Evolutionary conservation across 2,329 filamentous ascomycete species (phyloP), one percentile per base, ranked within the genome.

Genomic region (Colletotrichum orchidophilum): DNA sequence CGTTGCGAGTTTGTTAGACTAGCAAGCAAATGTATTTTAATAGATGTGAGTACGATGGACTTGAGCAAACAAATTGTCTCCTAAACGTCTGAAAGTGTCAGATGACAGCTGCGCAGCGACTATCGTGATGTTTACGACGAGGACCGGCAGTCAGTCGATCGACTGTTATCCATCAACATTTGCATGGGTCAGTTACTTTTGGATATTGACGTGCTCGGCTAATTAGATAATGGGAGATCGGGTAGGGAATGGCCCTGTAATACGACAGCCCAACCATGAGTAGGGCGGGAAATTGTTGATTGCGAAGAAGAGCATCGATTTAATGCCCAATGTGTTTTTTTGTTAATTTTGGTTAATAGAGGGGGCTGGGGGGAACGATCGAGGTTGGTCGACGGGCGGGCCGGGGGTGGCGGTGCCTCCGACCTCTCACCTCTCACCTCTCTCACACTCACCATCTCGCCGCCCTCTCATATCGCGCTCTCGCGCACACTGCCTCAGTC

Each of bases 1-100:
- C 27, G 65, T 46, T 54, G 54, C 59, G 65, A 73, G 55, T 66
- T 70, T 73, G 66, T 69, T 66, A 73, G 60, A 74, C 55, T 67
- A 73, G 72, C 67, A 73, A 66, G 65, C 68, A 63, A 62, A 75
- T 83, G 81, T 83, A 82, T 78, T 82, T 75, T 83, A 83, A 82
- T 83, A 83, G 81, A 83, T 75, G 77, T 76, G 78, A 78, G 78
- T 75, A 76, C 29, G 55, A 73, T 26, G 64, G 33, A 63, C 50
- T 35, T 27, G 39, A 46, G n/a, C 39, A 18, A 15, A n/a, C n/a
- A 8, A 46, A 8, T 15, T 46, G 18, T n/a, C 18, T 46, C 5
- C 39, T 8, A 46, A 46, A n/a, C n/a, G 18, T 9, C 18, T 46
- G 39, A n/a, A n/a, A n/a, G n/a, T 31, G 27, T 29, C 52, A 21